These are phyloP conservation scores for Rosa persica DNA, from an alignment of 306 rosid genomes.

Conservation along the genomic window DNA sequence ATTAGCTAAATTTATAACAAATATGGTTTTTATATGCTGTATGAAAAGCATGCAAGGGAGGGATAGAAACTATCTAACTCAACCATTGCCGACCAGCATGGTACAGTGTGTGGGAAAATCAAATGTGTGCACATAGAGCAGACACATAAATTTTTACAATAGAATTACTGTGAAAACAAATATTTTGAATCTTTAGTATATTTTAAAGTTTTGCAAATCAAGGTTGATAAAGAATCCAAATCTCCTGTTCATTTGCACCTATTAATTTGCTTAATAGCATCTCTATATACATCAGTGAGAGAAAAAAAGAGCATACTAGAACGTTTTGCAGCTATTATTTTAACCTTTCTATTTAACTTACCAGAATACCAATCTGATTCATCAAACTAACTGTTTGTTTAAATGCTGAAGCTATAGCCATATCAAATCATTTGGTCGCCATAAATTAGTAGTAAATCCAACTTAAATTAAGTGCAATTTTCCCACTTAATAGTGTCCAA, in stretches of 20 bases:
- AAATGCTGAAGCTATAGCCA: background rate
- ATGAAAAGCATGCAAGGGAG: background rate
- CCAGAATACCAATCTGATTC: background rate
- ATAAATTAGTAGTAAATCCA: background rate
- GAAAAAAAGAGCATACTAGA: background rate
- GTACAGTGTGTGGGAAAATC: background rate
- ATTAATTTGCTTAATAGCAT: background rate
- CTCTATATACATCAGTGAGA: background rate
- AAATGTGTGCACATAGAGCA: background rate
- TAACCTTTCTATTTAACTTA: background rate
- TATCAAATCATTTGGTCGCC: background rate
- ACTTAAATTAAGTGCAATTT: background rate
- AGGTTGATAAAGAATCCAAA: background rate
- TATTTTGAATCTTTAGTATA: background rate
- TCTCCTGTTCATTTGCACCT: background rate
- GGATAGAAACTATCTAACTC: background rate
- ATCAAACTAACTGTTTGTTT: background rate
- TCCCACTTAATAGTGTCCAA: too few species aligned
- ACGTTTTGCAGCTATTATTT: background rate
- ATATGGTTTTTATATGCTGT: background rate
- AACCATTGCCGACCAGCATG: background rate
- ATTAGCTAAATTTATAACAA: background rate
- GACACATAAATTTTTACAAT: background rate
- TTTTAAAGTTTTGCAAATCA: background rate
- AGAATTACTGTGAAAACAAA: background rate